Conservation (phyloP, 495 filamentous ascomycete species). For the Daldinia vernicosa region DNA sequence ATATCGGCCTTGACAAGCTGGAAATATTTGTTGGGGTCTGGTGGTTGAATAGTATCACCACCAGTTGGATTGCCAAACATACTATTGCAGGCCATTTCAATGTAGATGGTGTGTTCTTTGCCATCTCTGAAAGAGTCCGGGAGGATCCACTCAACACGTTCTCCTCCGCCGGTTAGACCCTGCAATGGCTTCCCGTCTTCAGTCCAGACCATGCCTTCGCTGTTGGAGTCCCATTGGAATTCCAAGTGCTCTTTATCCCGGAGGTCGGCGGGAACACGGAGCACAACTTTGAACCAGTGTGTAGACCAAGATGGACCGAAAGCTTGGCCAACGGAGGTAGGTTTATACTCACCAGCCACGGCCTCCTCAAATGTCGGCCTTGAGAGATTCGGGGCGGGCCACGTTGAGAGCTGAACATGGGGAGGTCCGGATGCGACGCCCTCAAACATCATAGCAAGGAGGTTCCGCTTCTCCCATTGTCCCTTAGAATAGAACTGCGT, state of each 20-base stretch:
- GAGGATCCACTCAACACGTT: conserved; percentile 89
- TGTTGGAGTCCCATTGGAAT: conserved; percentile 94
- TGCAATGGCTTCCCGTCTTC: conserved; percentile 89
- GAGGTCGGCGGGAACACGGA: conserved; percentile 79
- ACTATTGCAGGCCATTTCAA: conserved; percentile 98
- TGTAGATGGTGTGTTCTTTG: conserved; percentile 85
- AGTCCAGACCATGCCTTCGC: conserved; percentile 90
- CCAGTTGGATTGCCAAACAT: conserved; percentile 96
- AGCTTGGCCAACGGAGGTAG: conserved; percentile 75
- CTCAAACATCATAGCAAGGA: conserved; percentile 82
- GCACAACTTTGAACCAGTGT: conserved; percentile 91
- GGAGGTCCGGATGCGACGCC: conserved; percentile 73
- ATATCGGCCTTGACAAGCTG: conserved; percentile 82
- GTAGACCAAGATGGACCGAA: conserved; percentile 98
- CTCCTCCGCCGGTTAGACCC: conserved; percentile 90
- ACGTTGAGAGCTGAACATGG: conserved; percentile 86
- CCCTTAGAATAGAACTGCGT: conserved; percentile 79
- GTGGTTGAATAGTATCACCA: conserved; percentile 89
- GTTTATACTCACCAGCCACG: conserved; percentile 76
- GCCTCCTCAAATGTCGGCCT: conserved; percentile 93
- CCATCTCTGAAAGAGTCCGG: conserved; percentile 83
- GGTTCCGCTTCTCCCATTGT: conserved; percentile 81
- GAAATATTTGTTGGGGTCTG: conserved; percentile 81
- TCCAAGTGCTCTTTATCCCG: conserved; percentile 79
- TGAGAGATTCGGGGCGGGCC: conserved; percentile 78